Base-by-base conservation (phyloP, 345 rosid genomes). In the Corchorus capsularis region DNA sequence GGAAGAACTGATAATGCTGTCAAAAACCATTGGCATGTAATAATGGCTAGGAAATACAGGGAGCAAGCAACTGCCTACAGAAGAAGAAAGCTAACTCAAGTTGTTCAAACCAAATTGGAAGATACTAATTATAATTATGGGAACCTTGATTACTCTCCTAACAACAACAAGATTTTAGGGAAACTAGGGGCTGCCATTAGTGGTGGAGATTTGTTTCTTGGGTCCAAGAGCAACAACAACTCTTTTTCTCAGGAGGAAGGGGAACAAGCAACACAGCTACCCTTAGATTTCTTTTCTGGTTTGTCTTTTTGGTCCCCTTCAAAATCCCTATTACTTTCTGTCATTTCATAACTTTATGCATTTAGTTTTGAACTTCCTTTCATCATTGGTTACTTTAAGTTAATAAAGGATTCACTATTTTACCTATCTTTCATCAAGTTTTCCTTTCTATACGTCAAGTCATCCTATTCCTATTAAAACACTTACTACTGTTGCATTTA, bases 1-100 rank as follows among this genome's bases (percentile, higher is more conserved):
- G 91, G 93, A 41, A 86, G 93, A 70, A 89, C 93, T 61, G 93
- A 89, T 52, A 89, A 89, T 86, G 84, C 91, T 34, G 86, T 89
- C 0, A 89, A 89, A 52, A 89, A 89, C 69, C 93, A 86, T 6
- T 89, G 91, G 91, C 93, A 89, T 86, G 93, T 89, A 5, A 83
- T 88, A 65, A 88, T 87, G 93, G 91, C 93, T 3, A 83, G 91
- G 79, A 87, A 87, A 77, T 70, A 80, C 73, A 87, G 89, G 41
- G 81, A 74, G 13, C 91, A 83, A 19, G 82, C 88, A 35, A 79
- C 7, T 69, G 83, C 84, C 67, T 83, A 72, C 54, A 60, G 77
- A 59, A 82, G 82, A 72, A 86, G 85, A 57, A 81, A 81, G 46
- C 49, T 78, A 52, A 49, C 35, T 63, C 84, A 78, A 5, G 75